phyloP scores from a whole-genome alignment of 768 basidiomycete genomes.

The Suillus spraguei region DNA sequence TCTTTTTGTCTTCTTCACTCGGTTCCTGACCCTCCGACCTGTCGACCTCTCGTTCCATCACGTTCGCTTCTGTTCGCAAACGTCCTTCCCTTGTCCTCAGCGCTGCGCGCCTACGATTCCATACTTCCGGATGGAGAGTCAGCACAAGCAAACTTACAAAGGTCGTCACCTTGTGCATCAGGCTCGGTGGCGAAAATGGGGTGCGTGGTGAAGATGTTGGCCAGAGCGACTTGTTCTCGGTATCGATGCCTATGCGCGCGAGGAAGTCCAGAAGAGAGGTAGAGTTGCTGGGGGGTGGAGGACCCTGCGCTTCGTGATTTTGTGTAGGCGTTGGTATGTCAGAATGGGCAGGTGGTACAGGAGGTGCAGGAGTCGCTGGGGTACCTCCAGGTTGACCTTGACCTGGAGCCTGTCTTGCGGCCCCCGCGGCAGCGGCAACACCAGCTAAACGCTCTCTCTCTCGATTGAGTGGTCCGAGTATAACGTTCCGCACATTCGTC shows the following conservation, averaged over 20 bases:
- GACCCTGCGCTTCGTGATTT: slow-evolving; percentile 28
- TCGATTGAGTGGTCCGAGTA: slow-evolving; percentile 41
- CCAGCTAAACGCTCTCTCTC: slow-evolving; percentile 29
- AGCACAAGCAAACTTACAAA: slow-evolving; percentile 59
- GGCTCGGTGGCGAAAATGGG: slow-evolving; percentile 42
- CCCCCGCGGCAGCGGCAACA: slow-evolving; percentile 26
- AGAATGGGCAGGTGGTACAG: slow-evolving; percentile 18
- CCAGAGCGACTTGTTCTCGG: slow-evolving; percentile 56
- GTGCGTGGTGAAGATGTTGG: slow-evolving; percentile 23
- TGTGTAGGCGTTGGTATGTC: slow-evolving; percentile 18
- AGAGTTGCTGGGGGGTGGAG: slow-evolving; percentile 32
- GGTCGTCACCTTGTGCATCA: slow-evolving; percentile 51
- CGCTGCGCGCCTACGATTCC: slow-evolving; percentile 63
- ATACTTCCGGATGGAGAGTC: slow-evolving; percentile 74
- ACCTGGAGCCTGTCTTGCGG: slow-evolving; percentile 21
- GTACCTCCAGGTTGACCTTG: slow-evolving; percentile 24
- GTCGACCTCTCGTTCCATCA: slow-evolving; percentile 29
- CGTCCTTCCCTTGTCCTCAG: slow-evolving; percentile 66
- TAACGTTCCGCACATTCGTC: slow-evolving; percentile 59
- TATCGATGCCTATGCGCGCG: slow-evolving; percentile 57
- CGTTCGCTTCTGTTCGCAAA: slow-evolving; percentile 65
- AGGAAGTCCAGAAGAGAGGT: slow-evolving; percentile 49
- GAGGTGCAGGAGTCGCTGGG: slow-evolving; percentile 24
- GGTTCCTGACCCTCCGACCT: slow-evolving; percentile 33
- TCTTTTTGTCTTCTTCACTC: slow-evolving; percentile 36